Evolutionary conservation across 1,139 yeast species (phyloP).

Genomic region (Candida frijolesensis): DNA sequence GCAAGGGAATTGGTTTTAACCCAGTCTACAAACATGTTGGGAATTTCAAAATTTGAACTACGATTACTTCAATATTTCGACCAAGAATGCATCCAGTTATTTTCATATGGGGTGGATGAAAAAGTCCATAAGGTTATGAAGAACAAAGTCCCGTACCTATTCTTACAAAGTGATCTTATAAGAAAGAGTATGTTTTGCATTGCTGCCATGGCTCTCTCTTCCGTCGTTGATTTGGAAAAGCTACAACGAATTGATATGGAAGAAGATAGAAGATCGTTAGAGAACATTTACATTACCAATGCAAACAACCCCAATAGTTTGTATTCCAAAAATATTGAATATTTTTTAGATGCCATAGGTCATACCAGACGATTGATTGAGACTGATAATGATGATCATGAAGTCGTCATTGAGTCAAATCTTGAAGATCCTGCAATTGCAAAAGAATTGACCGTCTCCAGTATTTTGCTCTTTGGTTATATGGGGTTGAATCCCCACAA

Average conservation of each 20-base stretch:
- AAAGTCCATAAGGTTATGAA: constrained; percentile 31
- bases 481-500: constrained; percentile 36
- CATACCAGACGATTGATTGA: constrained; percentile 9
- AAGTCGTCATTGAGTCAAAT: not conserved
- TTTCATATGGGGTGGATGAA: constrained; percentile 19
- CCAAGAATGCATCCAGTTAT: constrained; percentile 26
- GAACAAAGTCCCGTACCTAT: constrained; percentile 27
- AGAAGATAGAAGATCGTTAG: not conserved
- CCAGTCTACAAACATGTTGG: constrained; percentile 21
- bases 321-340: constrained; percentile 21
- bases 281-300: not conserved
- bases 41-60: constrained; percentile 31
- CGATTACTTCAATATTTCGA: constrained; percentile 34
- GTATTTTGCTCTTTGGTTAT: constrained; percentile 28
- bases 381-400: not conserved
- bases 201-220: constrained; percentile 19
- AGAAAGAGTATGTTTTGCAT: constrained; percentile 25
- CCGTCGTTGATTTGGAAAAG: constrained; percentile 9
- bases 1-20: constrained; percentile 15
- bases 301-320: constrained; percentile 6
- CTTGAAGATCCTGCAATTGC: constrained; percentile 14
- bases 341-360: constrained; percentile 23
- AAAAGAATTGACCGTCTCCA: constrained; percentile 25
- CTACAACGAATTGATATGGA: not conserved
- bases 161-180: constrained; percentile 24